These are phyloP conservation scores for Phytophthora quininea DNA, from an alignment of 352 stramenopile genomes.

Conservation along the genomic window DNA sequence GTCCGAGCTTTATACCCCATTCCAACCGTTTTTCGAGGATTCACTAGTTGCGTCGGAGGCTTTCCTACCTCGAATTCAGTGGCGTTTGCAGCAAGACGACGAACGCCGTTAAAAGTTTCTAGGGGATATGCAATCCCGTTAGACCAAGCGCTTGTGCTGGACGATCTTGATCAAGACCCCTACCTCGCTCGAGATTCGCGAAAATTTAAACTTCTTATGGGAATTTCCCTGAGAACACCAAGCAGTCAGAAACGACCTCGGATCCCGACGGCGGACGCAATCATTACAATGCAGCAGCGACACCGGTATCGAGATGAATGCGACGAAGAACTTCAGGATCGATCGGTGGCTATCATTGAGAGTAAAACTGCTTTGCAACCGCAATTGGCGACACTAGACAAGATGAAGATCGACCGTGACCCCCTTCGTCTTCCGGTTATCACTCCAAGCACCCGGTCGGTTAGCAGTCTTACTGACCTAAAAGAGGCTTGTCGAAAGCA, in stretches of 20 bases:
- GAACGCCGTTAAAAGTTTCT: conserved; percentile 18
- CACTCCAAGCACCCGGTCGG: conserved; percentile 3
- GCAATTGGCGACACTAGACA: conserved; percentile 12
- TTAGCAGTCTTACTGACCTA: conserved; percentile 32
- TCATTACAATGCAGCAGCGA: conserved; percentile 43
- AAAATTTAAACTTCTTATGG: conserved; percentile 61
- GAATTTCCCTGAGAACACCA: conserved; percentile 41
- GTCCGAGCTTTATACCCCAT: conserved; percentile 60
- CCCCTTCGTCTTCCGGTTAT: conserved; percentile 31
- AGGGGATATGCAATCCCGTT: conserved; percentile 44
- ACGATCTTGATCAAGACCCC: conserved; percentile 53
- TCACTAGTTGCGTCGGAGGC: conserved; percentile 49
- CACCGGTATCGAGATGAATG: conserved; percentile 29
- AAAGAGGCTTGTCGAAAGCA: conserved; percentile 35
- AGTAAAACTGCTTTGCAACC: conserved; percentile 12
- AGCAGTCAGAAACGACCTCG: conserved; percentile 34
- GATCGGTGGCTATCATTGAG: not conserved
- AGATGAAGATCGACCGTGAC: conserved; percentile 11
- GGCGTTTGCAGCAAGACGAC: conserved; percentile 37
- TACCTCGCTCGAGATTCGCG: conserved; percentile 61
- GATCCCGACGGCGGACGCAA: conserved; percentile 47
- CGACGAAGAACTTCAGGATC: conserved; percentile 34
- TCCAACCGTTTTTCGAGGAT: conserved; percentile 56
- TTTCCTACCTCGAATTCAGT: conserved; percentile 56
- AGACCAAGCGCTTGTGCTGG: conserved; percentile 42